These are phyloP conservation scores for Diplotaxis tenuifolia DNA, from an alignment of 345 rosid species.

Conservation along the genomic window DNA sequence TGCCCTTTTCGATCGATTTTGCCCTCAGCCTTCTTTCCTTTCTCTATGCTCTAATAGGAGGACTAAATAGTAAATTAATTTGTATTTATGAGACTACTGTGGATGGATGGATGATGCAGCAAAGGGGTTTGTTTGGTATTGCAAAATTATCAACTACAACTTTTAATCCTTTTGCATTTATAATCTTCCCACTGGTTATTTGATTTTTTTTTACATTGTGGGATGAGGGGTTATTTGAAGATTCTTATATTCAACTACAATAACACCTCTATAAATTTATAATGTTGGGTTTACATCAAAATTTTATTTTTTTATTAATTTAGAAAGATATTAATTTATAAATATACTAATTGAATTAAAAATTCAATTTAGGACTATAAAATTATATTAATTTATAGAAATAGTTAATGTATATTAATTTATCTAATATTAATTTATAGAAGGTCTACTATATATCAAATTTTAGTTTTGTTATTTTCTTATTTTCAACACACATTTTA, in stretches of 20 bases:
- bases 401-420: no score
- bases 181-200: not conserved
- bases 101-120: not conserved
- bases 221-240: not conserved
- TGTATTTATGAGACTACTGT: not conserved
- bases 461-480: not conserved
- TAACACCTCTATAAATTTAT: no score
- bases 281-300: no score
- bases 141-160: no score
- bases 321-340: no score
- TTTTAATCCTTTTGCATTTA: not conserved
- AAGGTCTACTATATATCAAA: no score
- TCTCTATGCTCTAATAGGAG: not conserved
- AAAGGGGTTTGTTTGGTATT: not conserved
- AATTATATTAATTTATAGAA: no score
- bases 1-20: no score
- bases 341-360: no score
- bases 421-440: no score
- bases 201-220: not conserved
- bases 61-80: not conserved
- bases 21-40: slow-evolving; percentile 13
- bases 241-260: not conserved
- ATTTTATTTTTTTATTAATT: no score
- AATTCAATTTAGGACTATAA: no score
- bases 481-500: not conserved